phyloP scores from a whole-genome alignment of 2,329 filamentous ascomycete species.

The Pyricularia grisea region DNA sequence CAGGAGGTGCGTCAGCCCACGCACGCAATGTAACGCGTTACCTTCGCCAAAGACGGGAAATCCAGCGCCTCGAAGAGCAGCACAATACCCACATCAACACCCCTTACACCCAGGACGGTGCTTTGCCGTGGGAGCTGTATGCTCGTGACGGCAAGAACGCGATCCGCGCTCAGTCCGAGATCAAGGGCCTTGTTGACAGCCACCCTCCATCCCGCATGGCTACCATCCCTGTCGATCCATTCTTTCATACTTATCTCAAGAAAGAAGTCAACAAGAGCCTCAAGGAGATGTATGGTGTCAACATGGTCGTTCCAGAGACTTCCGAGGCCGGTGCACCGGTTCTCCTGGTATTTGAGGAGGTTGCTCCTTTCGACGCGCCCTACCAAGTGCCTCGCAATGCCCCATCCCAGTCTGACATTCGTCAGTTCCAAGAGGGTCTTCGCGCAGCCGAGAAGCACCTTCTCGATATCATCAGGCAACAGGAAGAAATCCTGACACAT shows the following conservation, averaged over 20 bases:
- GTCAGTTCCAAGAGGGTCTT: conserved; percentile 44
- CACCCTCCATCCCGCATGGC: conserved; percentile 66
- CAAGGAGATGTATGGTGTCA: conserved; percentile 61
- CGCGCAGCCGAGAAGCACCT: conserved; percentile 48
- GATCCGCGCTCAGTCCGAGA: conserved; percentile 64
- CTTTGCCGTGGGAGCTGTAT: conserved; percentile 80
- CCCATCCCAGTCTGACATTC: conserved; percentile 39
- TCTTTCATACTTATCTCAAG: conserved; percentile 67
- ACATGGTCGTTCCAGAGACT: conserved; percentile 60
- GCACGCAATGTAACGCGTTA: conserved; percentile 84
- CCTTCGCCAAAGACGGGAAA: conserved; percentile 69
- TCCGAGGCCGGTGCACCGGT: conserved; percentile 51
- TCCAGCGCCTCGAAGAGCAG: conserved; percentile 69
- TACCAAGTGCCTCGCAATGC: conserved; percentile 47
- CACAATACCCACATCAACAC: conserved; percentile 86
- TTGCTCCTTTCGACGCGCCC: conserved; percentile 24
- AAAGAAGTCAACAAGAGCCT: conserved; percentile 54
- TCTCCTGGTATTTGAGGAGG: conserved; percentile 56
- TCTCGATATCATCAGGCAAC: conserved; percentile 45
- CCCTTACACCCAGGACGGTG: conserved; percentile 58
- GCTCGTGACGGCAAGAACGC: conserved; percentile 77
- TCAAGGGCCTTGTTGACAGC: conserved; percentile 62
- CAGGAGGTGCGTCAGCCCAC: conserved; percentile 64
- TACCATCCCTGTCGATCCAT: conserved; percentile 61
- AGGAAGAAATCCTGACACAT: conserved; percentile 41